phyloP scores from a whole-genome alignment of 331 rosid species.

The Pyracantha coccinea region DNA sequence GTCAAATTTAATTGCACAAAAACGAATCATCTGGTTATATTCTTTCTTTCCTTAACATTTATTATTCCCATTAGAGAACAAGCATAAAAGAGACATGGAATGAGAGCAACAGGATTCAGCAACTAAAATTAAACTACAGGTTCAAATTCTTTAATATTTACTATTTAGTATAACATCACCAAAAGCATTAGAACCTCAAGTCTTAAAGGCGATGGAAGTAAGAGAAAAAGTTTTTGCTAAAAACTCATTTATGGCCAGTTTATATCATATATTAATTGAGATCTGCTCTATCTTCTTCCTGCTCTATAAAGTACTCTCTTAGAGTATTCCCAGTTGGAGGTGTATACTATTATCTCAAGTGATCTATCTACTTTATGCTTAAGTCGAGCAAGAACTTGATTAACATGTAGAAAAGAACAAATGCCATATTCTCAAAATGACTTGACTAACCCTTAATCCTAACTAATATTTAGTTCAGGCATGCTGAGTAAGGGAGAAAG shows the following conservation, averaged over 20 bases:
- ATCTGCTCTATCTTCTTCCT: background rate
- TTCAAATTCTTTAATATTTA: background rate
- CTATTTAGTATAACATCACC: background rate
- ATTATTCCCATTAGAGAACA: too few relatives aligned
- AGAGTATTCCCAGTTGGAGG: background rate
- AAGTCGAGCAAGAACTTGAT: background rate
- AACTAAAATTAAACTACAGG: background rate
- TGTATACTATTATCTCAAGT: background rate
- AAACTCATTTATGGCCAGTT: background rate
- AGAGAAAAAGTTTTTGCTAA: background rate
- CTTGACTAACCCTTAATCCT: background rate
- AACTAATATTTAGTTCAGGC: background rate
- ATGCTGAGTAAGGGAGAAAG: background rate
- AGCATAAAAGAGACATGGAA: background rate
- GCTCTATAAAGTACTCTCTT: too few relatives aligned
- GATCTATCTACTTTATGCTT: background rate
- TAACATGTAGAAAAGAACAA: background rate
- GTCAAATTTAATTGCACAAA: too few relatives aligned
- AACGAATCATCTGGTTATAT: too few relatives aligned
- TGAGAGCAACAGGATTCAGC: background rate
- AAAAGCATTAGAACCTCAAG: background rate
- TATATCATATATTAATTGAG: background rate
- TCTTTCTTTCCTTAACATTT: too few relatives aligned
- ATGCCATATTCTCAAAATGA: background rate
- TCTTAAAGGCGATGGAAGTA: background rate